phyloP scores from a whole-genome alignment of 352 stramenopile genomes.

The Globisporangium apiculatum region DNA sequence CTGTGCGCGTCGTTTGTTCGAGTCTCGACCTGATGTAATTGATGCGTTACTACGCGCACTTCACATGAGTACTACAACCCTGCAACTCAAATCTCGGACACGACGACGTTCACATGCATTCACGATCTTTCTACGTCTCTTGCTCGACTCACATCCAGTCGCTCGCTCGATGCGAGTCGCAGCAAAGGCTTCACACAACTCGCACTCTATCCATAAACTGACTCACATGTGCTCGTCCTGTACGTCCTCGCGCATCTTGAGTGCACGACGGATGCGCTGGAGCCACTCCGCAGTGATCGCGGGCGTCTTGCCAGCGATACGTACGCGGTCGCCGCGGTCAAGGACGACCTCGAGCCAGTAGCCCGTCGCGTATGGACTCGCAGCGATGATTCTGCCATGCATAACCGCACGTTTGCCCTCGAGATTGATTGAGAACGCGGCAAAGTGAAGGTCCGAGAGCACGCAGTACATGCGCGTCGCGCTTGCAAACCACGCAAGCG shows the following conservation, averaged over 20 bases:
- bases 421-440: slow-evolving; percentile 31
- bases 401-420: slow-evolving; percentile 33
- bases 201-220: too few species aligned
- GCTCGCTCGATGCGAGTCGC: too few species aligned
- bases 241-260: not conserved
- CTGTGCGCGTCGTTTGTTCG: too few species aligned
- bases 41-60: too few species aligned
- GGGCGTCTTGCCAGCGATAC: slow-evolving; percentile 11
- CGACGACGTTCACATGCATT: too few species aligned
- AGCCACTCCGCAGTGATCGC: slow-evolving; percentile 9
- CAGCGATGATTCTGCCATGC: slow-evolving; percentile 18
- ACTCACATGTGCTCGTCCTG: not conserved
- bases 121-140: too few species aligned
- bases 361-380: slow-evolving; percentile 3
- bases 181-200: too few species aligned
- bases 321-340: slow-evolving; percentile 16
- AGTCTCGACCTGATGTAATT: too few species aligned
- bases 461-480: slow-evolving; percentile 26
- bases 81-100: too few species aligned
- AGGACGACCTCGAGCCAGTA: slow-evolving; percentile 11
- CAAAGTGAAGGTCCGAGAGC: slow-evolving; percentile 20
- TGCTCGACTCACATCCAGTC: too few species aligned
- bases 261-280: slow-evolving; percentile 5
- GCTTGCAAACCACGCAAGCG: slow-evolving; percentile 14
- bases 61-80: too few species aligned